These are phyloP conservation scores for Exserohilum turcica DNA, from an alignment of 2,329 filamentous ascomycete species.

Conservation along the genomic window DNA sequence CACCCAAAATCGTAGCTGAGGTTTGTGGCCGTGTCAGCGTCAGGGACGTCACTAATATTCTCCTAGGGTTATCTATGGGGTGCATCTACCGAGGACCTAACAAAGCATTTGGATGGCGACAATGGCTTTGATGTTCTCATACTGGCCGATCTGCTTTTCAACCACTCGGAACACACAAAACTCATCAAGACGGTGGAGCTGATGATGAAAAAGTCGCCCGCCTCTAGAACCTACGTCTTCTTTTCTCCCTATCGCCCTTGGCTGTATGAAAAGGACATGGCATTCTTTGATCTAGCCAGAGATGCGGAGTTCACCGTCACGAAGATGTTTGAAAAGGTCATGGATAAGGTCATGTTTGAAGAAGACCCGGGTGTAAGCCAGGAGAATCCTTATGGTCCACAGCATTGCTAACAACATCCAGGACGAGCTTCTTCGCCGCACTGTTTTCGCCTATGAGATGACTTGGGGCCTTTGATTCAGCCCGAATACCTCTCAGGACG, in stretches of 20 bases:
- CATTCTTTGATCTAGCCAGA: constrained; percentile 80
- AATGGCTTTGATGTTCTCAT: constrained; percentile 78
- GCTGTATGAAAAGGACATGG: constrained; percentile 81
- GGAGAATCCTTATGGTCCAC: too few relatives aligned
- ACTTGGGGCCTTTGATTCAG: constrained; percentile 57
- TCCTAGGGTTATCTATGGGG: constrained; percentile 83
- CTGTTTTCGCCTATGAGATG: constrained; percentile 78
- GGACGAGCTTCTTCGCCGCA: constrained; percentile 79
- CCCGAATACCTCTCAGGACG: too few relatives aligned
- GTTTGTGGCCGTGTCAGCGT: constrained; percentile 21
- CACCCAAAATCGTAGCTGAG: constrained; percentile 48
- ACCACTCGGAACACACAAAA: constrained; percentile 83
- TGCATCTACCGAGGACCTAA: constrained; percentile 62
- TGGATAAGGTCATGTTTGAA: constrained; percentile 89
- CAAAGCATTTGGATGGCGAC: constrained; percentile 59
- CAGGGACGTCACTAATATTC: constrained; percentile 12
- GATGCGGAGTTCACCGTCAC: constrained; percentile 74
- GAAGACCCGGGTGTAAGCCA: constrained; percentile 74
- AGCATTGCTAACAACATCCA: constrained; percentile 28
- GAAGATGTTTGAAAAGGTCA: constrained; percentile 78
- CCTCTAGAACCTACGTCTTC: constrained; percentile 78
- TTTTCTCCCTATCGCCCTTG: constrained; percentile 95
- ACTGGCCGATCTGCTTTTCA: constrained; percentile 87
- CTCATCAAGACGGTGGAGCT: constrained; percentile 72
- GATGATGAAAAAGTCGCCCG: constrained; percentile 63